Percentiles rank a stretch among this genome's conserved stretches.
Conservation (phyloP, 768 basidiomycete genomes). For the Kwoniella europaea region DNA sequence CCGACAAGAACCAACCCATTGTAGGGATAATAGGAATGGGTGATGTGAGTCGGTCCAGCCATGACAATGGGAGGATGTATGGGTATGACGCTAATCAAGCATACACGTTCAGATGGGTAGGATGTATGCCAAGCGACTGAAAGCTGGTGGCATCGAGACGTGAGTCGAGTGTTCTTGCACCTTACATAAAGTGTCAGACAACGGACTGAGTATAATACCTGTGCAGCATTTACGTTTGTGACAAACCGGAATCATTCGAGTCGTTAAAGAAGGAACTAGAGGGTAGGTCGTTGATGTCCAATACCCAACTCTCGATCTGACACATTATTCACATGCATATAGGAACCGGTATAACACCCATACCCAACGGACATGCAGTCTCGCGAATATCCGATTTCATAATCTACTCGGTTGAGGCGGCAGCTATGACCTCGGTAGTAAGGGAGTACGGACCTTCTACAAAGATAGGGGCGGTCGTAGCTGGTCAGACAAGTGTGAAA, state of each 20-base stretch:
- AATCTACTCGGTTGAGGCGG: conserved; percentile 93
- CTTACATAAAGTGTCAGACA: too few species aligned
- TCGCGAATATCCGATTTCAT: conserved; percentile 89
- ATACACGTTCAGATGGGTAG: conserved; percentile 69
- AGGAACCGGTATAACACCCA: conserved; percentile 68
- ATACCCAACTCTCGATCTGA: neutral
- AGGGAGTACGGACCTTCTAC: conserved; percentile 92
- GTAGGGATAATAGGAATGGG: conserved; percentile 21
- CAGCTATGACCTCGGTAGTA: conserved; percentile 81
- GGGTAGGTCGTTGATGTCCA: conserved; percentile 60
- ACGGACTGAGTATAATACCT: too few species aligned
- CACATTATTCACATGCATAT: conserved; percentile 23
- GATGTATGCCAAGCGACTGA: conserved; percentile 85
- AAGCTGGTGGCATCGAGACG: conserved; percentile 84
- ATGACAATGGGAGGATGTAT: neutral
- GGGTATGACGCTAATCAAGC: neutral
- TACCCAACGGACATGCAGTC: conserved; percentile 82
- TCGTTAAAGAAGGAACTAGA: conserved; percentile 67
- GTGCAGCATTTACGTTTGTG: conserved; percentile 84
- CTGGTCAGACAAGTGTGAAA: conserved; percentile 96
- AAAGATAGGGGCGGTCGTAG: conserved; percentile 86
- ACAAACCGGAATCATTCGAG: conserved; percentile 75
- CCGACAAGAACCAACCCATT: conserved; percentile 5
- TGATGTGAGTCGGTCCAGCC: neutral
- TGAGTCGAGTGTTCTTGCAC: conserved; percentile 56